phyloP scores from a whole-genome alignment of 106 monocot genomes.

The Allium sativum region DNA sequence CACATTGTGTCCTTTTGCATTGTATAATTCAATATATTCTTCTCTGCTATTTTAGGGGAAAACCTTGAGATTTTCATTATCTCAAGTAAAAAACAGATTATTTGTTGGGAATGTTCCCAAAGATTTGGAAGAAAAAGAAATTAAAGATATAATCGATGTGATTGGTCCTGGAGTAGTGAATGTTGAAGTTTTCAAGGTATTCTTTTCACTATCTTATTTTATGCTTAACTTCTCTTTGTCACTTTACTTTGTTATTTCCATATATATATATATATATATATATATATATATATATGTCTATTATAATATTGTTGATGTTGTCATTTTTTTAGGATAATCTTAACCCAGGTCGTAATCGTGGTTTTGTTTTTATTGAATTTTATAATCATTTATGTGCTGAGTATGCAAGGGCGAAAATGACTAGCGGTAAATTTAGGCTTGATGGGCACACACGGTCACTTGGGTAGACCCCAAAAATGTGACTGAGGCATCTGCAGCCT shows the following conservation, averaged over 20 bases:
- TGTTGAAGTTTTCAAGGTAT: constrained; percentile 72
- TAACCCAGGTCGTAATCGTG: constrained; percentile 58
- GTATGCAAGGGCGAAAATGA: constrained; percentile 77
- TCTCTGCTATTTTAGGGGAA: constrained; percentile 39
- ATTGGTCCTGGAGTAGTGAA: constrained; percentile 65
- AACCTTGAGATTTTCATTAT: constrained; percentile 61
- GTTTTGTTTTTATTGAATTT: constrained; percentile 87
- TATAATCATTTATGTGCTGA: constrained; percentile 96
- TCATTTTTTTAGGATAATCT: constrained; percentile 45
- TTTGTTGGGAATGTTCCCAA: constrained; percentile 88
- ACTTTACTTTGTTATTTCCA: neutral
- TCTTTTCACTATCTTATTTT: neutral
- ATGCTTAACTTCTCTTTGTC: neutral
- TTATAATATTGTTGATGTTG: neutral
- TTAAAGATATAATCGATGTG: constrained; percentile 42
- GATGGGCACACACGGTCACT: constrained; percentile 73
- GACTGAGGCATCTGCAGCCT: constrained; percentile 36
- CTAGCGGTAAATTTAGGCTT: constrained; percentile 65
- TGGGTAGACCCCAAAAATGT: constrained; percentile 82
- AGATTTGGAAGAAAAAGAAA: constrained; percentile 58
- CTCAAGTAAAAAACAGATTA: constrained; percentile 69
- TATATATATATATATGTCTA: neutral
- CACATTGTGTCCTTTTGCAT: neutral
- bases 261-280: neutral
- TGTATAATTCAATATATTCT: neutral